A percentile compares a stretch with the other conserved stretches of the same genome.
Conservation (phyloP, 306 rosid species). For the Cyclanthera cordifolia region DNA sequence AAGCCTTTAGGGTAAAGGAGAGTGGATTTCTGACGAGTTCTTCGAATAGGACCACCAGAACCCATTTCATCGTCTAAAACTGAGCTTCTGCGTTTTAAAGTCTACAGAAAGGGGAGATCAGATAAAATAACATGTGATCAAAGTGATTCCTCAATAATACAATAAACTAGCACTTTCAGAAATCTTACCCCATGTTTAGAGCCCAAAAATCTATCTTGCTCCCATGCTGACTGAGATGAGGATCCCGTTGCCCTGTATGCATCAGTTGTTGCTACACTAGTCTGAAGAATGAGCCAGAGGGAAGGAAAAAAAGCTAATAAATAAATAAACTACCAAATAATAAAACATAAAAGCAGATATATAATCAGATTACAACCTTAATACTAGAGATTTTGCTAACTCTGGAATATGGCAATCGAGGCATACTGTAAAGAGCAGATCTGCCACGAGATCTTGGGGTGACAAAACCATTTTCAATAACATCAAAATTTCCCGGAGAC, state of each 20-base stretch:
- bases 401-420: constrained; percentile 71
- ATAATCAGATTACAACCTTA: constrained; percentile 33
- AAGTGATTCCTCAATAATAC: constrained; percentile 4
- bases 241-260: constrained; percentile 32
- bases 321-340: background rate
- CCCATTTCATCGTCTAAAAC: constrained; percentile 66
- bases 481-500: constrained; percentile 33
- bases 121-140: constrained; percentile 4
- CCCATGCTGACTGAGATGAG: constrained; percentile 37
- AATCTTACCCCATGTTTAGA: constrained; percentile 48
- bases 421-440: constrained; percentile 84
- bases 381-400: constrained; percentile 29
- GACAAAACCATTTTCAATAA: constrained; percentile 53
- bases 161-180: constrained; percentile 11
- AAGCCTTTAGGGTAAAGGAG: constrained; percentile 50
- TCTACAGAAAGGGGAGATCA: constrained; percentile 27
- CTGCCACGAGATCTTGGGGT: constrained; percentile 73
- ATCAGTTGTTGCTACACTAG: constrained; percentile 27
- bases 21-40: constrained; percentile 66
- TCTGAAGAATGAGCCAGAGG: constrained; percentile 29
- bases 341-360: background rate
- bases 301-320: constrained; percentile 9
- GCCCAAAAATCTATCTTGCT: constrained; percentile 37
- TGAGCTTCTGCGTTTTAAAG: constrained; percentile 53
- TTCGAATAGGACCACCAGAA: constrained; percentile 70